Conservation (phyloP, 805 yeast species). For the Saturnispora silvae region DNA sequence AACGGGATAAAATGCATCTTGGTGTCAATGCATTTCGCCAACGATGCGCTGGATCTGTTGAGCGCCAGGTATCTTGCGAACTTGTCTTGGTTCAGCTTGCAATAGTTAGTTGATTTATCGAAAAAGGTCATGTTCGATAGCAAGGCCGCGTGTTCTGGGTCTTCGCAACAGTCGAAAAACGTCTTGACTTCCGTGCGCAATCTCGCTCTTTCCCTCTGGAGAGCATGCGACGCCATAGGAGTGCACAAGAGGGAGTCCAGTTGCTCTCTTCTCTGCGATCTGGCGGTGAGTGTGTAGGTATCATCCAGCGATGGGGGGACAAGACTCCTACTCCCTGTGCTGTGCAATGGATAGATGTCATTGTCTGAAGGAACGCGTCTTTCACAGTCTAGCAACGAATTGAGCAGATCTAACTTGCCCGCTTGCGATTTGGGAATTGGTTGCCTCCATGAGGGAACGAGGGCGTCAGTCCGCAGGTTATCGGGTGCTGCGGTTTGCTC, state of each 20-base stretch:
- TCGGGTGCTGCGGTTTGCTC: too few relatives aligned
- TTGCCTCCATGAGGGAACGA: too few relatives aligned
- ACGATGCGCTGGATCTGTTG: constrained; percentile 4
- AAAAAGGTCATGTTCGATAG: constrained; percentile 16
- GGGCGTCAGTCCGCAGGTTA: too few relatives aligned
- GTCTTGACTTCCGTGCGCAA: constrained; percentile 31
- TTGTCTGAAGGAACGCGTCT: too few relatives aligned
- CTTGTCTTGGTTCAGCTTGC: constrained; percentile 22
- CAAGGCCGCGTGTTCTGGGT: constrained; percentile 26
- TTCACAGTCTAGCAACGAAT: too few relatives aligned
- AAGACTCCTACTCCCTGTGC: too few relatives aligned
- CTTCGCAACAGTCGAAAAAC: constrained; percentile 42
- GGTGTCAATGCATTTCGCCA: constrained; percentile 25
- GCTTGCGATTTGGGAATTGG: too few relatives aligned
- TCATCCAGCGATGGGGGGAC: constrained; percentile 19
- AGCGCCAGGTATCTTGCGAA: constrained; percentile 11
- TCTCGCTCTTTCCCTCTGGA: constrained; percentile 32
- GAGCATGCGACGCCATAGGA: constrained; percentile 29
- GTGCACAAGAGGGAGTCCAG: constrained; percentile 17
- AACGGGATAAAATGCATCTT: constrained; percentile 48
- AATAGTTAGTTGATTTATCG: constrained; percentile 20
- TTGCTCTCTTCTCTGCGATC: constrained; percentile 18
- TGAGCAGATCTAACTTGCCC: too few relatives aligned
- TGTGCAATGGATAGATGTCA: constrained; percentile 14
- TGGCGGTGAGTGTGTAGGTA: constrained; percentile 22